These are phyloP conservation scores for Monascus purpureus DNA, from an alignment of 495 filamentous ascomycete genomes.

Conservation along the genomic window DNA sequence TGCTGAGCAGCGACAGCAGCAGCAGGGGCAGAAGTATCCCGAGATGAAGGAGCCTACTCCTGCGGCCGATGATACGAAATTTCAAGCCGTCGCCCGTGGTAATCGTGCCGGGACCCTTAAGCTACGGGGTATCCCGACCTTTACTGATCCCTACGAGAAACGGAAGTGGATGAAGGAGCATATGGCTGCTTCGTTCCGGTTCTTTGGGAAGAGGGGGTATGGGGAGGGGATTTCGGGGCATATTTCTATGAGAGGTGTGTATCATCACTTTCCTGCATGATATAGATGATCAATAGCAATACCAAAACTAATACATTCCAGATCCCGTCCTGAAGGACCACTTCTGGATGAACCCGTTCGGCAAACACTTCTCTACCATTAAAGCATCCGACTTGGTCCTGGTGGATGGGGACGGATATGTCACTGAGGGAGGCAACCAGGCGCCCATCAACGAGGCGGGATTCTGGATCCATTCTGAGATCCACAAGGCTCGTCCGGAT, in stretches of 20 bases:
- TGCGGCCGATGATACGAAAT: slow-evolving; percentile 6
- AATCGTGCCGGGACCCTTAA: slow-evolving; percentile 28
- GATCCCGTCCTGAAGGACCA: slow-evolving; percentile 39
- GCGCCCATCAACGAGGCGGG: slow-evolving; percentile 48
- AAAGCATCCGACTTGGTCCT: slow-evolving; percentile 36
- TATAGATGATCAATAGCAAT: not conserved
- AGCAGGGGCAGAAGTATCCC: too few species aligned
- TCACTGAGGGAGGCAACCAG: slow-evolving; percentile 38
- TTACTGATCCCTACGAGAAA: slow-evolving; percentile 43
- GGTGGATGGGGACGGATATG: slow-evolving; percentile 33
- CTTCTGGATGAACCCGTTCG: slow-evolving; percentile 57
- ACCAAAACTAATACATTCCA: slow-evolving; percentile 1
- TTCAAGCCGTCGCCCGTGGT: slow-evolving; percentile 28
- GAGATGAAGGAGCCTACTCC: too few species aligned
- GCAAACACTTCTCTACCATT: slow-evolving; percentile 42
- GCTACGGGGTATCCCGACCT: slow-evolving; percentile 42
- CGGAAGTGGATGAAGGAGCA: slow-evolving; percentile 57
- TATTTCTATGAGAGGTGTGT: slow-evolving; percentile 35
- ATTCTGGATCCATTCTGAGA: slow-evolving; percentile 49
- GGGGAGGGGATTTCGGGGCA: slow-evolving; percentile 59
- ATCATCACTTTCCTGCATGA: not conserved
- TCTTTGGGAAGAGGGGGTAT: slow-evolving; percentile 56
- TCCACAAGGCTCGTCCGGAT: slow-evolving; percentile 37
- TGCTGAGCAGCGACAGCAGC: not conserved
- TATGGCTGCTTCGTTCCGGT: slow-evolving; percentile 57